Conservation (phyloP, 192 early-diverging fungal species). For the Backusella psychrophila region DNA sequence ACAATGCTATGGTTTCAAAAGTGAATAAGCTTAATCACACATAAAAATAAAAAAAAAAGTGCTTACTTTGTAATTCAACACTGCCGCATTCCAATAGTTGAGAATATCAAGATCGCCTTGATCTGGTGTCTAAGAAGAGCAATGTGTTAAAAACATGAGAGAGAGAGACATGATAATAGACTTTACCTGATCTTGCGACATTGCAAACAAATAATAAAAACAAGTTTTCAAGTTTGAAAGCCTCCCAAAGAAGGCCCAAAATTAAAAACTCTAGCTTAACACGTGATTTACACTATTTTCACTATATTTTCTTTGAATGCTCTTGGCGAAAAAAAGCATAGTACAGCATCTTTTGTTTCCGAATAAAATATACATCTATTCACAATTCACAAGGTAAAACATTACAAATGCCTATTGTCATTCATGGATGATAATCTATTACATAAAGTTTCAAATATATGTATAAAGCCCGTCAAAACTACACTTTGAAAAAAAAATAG, state of each 20-base stretch:
- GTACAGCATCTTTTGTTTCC: background rate
- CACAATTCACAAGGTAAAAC: no score
- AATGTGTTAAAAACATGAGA: background rate
- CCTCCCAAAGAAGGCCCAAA: background rate
- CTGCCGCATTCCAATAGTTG: constrained; percentile 5
- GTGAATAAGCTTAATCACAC: background rate
- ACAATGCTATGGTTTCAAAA: background rate
- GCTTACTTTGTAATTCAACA: constrained; percentile 13
- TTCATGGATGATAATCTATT: background rate
- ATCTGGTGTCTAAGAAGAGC: background rate
- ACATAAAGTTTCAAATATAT: background rate
- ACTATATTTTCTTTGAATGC: no score
- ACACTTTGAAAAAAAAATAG: background rate
- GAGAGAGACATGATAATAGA: background rate
- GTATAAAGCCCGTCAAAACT: background rate
- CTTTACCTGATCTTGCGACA: background rate
- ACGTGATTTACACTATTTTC: background rate
- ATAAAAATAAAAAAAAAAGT: no score
- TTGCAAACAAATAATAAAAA: background rate
- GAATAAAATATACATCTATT: background rate
- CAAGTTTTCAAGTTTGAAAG: background rate
- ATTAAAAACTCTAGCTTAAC: background rate
- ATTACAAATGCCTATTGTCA: background rate
- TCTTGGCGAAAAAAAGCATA: no score
- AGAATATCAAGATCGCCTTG: constrained; percentile 13